Percentiles rank a stretch among this genome's conserved stretches.
phyloP scores from a whole-genome alignment of 129 eudicot genomes.

The Gnaphalium uliginosum region DNA sequence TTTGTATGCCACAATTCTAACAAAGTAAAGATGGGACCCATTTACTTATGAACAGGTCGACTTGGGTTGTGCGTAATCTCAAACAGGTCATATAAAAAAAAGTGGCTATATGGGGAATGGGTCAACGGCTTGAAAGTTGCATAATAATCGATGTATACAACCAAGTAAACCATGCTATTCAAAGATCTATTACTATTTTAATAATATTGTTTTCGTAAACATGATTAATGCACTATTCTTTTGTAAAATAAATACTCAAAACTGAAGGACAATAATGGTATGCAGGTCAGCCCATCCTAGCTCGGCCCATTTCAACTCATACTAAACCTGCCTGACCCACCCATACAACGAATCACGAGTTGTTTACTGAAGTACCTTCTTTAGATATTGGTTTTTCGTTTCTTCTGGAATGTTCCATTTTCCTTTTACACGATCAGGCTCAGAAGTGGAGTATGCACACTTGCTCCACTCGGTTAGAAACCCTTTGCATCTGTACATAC shows the following conservation, averaged over 20 bases:
- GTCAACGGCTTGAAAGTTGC: too few species aligned
- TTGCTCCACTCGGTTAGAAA: slow-evolving; percentile 83
- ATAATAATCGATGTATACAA: too few species aligned
- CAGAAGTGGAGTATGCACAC: slow-evolving; percentile 71
- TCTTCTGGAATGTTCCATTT: slow-evolving; percentile 90
- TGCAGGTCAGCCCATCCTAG: too few species aligned
- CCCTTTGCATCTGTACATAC: slow-evolving; percentile 78
- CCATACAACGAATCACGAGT: not conserved
- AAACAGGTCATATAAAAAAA: not conserved
- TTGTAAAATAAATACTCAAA: too few species aligned
- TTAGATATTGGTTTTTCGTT: slow-evolving; percentile 62
- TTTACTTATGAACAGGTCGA: not conserved
- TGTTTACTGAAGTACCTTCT: slow-evolving; percentile 48
- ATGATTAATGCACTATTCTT: too few species aligned
- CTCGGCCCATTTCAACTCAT: not conserved
- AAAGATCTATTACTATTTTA: too few species aligned
- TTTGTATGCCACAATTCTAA: not conserved
- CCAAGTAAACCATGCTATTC: too few species aligned
- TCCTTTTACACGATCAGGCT: slow-evolving; percentile 67
- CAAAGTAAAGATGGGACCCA: too few species aligned
- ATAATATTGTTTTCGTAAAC: too few species aligned
- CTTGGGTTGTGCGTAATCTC: not conserved
- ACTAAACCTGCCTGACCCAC: not conserved
- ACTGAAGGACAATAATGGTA: too few species aligned
- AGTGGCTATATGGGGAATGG: not conserved